Conservation (phyloP, 73 alveolate species). For the Effrenium voratum region DNA sequence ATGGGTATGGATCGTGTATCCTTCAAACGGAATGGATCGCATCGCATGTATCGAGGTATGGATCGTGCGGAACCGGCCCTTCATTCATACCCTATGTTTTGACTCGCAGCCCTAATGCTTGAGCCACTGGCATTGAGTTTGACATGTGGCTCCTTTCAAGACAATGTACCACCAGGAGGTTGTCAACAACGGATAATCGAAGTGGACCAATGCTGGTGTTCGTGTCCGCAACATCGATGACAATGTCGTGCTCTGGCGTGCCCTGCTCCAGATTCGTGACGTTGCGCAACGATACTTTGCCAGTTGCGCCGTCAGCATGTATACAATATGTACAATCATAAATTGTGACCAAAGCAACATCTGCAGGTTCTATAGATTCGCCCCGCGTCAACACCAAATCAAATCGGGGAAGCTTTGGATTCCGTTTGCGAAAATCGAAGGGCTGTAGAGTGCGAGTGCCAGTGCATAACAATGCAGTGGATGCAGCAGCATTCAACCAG, state of each 20-base stretch:
- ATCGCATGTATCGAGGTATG: too few species aligned
- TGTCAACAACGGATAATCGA: slow-evolving; percentile 82
- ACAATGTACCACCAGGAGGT: slow-evolving; percentile 81
- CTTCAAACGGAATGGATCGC: too few species aligned
- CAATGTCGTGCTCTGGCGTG: slow-evolving; percentile 92
- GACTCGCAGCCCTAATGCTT: too few species aligned
- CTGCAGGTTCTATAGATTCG: slow-evolving; percentile 56
- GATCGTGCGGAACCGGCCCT: too few species aligned
- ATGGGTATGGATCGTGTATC: too few species aligned
- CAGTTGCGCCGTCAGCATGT: slow-evolving; percentile 74
- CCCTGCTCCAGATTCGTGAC: slow-evolving; percentile 78
- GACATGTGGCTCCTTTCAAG: slow-evolving; percentile 30
- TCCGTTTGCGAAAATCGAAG: slow-evolving; percentile 43
- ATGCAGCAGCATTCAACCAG: slow-evolving; percentile 55
- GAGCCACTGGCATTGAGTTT: background rate
- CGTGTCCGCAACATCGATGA: slow-evolving; percentile 54
- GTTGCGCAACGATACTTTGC: slow-evolving; percentile 86
- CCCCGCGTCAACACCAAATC: slow-evolving; percentile 73
- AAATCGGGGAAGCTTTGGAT: slow-evolving; percentile 70
- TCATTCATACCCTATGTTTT: too few species aligned
- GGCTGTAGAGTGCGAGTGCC: slow-evolving; percentile 92
- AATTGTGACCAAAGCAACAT: slow-evolving; percentile 68
- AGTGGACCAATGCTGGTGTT: slow-evolving; percentile 60
- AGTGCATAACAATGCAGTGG: slow-evolving; percentile 30
- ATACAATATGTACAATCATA: slow-evolving; percentile 88